Conservation (phyloP, 345 rosid species). For the Pelargonium nanum region DNA sequence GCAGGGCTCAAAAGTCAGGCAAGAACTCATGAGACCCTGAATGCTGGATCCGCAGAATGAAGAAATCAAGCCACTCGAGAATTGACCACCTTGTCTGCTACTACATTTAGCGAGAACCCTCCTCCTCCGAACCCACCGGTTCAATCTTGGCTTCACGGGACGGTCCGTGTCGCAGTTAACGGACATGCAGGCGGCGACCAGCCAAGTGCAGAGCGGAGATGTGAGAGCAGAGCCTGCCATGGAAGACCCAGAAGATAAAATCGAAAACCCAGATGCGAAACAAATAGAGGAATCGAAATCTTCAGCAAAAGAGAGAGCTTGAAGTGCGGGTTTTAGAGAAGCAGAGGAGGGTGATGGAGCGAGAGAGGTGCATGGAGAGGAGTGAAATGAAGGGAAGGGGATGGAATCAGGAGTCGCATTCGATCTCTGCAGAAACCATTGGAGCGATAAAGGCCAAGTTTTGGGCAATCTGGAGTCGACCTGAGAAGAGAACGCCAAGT, state of each 20-base stretch:
- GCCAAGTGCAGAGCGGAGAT: slow-evolving; percentile 39
- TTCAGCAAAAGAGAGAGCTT: neutral
- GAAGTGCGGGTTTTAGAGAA: neutral
- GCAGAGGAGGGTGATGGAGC: neutral
- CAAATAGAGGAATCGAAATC: neutral
- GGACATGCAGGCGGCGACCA: slow-evolving; percentile 34
- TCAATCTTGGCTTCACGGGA: slow-evolving; percentile 3
- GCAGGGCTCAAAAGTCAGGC: slow-evolving; percentile 35
- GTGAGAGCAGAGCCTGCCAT: slow-evolving; percentile 14
- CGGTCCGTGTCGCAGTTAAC: slow-evolving; percentile 20
- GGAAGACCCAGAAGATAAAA: neutral
- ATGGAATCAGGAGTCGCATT: neutral
- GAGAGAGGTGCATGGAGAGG: neutral
- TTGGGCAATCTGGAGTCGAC: slow-evolving; percentile 9
- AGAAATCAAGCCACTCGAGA: slow-evolving; percentile 9
- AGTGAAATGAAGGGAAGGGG: neutral
- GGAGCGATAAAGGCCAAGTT: slow-evolving; percentile 12
- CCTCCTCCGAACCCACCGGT: slow-evolving; percentile 11
- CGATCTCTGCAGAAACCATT: slow-evolving; percentile 6
- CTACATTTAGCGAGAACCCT: slow-evolving; percentile 16
- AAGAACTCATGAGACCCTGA: slow-evolving; percentile 26
- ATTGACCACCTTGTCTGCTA: neutral
- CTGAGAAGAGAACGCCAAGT: slow-evolving; percentile 14
- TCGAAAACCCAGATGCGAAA: neutral
- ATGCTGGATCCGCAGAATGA: slow-evolving; percentile 23